phyloP scores from a whole-genome alignment of 148 eudicot genomes.

The Amaranthus cruentus region DNA sequence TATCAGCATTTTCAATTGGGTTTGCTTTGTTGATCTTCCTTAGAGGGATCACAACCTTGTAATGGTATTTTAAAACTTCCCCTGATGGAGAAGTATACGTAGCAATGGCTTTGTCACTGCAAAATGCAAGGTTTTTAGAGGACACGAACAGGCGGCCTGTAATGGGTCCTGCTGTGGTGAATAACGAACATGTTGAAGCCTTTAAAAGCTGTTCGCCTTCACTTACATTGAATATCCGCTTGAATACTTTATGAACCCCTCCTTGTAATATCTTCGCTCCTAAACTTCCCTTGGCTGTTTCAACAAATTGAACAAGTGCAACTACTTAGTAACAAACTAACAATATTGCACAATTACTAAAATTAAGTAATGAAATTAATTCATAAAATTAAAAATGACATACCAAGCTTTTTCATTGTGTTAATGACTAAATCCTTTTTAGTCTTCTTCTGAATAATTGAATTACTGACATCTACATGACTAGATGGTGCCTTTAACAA shows the following conservation, averaged over 20 bases:
- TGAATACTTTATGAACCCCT: slow-evolving; percentile 14
- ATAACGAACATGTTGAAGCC: slow-evolving; percentile 25
- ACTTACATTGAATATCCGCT: slow-evolving; percentile 7
- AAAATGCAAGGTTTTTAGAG: slow-evolving; percentile 14
- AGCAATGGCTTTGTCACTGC: slow-evolving; percentile 18
- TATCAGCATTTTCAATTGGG: slow-evolving; percentile 21
- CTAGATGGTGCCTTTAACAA: neutral
- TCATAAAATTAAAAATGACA: neutral
- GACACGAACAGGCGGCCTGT: slow-evolving; percentile 17
- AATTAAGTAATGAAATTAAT: neutral
- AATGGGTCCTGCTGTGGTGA: slow-evolving; percentile 16
- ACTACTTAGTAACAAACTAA: neutral
- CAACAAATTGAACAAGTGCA: neutral
- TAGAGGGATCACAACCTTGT: slow-evolving; percentile 27
- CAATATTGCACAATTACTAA: neutral
- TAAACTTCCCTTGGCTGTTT: slow-evolving; percentile 13
- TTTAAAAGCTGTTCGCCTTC: slow-evolving; percentile 18
- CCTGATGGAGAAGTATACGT: slow-evolving; percentile 13
- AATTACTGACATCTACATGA: neutral
- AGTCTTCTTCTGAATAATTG: neutral
- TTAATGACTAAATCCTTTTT: slow-evolving; percentile 5
- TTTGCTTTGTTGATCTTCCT: slow-evolving; percentile 24
- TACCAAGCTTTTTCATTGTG: slow-evolving; percentile 21
- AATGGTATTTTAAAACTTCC: neutral
- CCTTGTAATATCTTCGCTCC: slow-evolving; percentile 25